These are phyloP conservation scores for Mortierella hygrophila DNA, from an alignment of 192 early-diverging fungal species.

Conservation along the genomic window DNA sequence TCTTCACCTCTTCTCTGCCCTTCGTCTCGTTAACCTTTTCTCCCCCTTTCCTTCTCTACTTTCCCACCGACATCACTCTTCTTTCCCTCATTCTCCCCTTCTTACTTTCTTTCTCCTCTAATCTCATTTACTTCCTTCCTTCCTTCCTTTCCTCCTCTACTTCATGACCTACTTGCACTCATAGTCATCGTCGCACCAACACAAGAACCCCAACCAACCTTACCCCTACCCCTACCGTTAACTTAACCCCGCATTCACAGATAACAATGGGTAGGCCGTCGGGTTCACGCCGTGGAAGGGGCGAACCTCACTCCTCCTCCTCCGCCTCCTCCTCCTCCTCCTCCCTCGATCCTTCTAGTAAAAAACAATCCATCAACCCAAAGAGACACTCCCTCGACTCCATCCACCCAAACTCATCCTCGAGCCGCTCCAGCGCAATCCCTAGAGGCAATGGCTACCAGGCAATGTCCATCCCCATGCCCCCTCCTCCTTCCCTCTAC, in stretches of 20 bases:
- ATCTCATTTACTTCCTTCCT: neutral
- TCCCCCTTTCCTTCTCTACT: neutral
- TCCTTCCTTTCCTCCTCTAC: neutral
- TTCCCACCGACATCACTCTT: too few species aligned
- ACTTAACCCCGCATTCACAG: neutral
- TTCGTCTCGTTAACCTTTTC: neutral
- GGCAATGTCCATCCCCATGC: slow-evolving; percentile 51
- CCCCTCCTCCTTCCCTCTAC: slow-evolving; percentile 25
- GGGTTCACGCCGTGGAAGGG: neutral
- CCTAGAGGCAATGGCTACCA: slow-evolving; percentile 50
- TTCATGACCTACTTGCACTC: neutral
- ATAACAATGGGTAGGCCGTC: neutral
- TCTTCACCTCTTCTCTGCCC: neutral
- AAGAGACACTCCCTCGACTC: slow-evolving; percentile 33
- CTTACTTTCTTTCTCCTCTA: neutral
- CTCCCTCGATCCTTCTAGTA: neutral
- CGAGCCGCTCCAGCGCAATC: slow-evolving; percentile 16
- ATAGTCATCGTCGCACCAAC: neutral
- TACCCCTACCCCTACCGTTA: neutral
- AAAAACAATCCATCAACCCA: slow-evolving; percentile 13
- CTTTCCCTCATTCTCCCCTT: too few species aligned
- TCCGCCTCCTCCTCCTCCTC: slow-evolving; percentile 8
- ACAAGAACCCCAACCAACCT: neutral
- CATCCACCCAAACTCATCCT: slow-evolving; percentile 6
- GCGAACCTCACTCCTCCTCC: neutral